Evolutionary conservation across 23 red algal species (phyloP), one percentile per base, ranked within the genome.

Genomic region (Pyropia yezoensis): DNA sequence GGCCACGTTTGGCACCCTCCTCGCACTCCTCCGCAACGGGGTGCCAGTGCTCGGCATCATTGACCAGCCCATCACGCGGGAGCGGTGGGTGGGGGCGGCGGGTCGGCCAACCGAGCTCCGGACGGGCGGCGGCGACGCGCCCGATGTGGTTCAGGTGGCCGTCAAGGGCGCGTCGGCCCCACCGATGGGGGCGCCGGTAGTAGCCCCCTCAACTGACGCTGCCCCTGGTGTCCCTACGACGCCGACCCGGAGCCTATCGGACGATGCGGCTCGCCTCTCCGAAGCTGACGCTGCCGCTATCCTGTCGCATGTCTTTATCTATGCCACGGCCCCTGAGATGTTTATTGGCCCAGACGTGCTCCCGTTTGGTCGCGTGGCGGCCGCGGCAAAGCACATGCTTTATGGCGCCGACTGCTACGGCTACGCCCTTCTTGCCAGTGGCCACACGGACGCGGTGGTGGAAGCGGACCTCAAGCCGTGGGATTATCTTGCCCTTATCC

Each of bases 381-480:
- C 50, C 20, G 57, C 54, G 1, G 85, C 75, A 14, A 73, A 78
- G 54, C 55, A 70, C 33, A 76, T 79, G 21, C 61, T 87, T 9
- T 96, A 88, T 57, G 92, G 92, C 18, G 67, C 64, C 53, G 92
- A 96, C 61, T 85, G 84, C 27, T 96, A 96, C 62, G 92, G 74
- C 45, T 96, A 96, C 68, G 92, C 83, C n/a, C 62, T 96, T 27
- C 73, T 96, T 0, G 92, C 92, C 18, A 76, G 76, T 4, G 92
- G 92, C 9, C 77, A 52, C 53, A 66, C 73, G 15, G 80, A 96
- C 55, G 57, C 90, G 22, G 81, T 96, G 14, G 80, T 82, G 18
- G 92, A 96, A 62, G 92, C 92, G 16, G 92, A 96, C 57, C 52
- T 96, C 2, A 96, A 96, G 67, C 78, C 76, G 25, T 96, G 92